Base-by-base conservation (phyloP, 306 rosid species). In the Inga oerstediana region DNA sequence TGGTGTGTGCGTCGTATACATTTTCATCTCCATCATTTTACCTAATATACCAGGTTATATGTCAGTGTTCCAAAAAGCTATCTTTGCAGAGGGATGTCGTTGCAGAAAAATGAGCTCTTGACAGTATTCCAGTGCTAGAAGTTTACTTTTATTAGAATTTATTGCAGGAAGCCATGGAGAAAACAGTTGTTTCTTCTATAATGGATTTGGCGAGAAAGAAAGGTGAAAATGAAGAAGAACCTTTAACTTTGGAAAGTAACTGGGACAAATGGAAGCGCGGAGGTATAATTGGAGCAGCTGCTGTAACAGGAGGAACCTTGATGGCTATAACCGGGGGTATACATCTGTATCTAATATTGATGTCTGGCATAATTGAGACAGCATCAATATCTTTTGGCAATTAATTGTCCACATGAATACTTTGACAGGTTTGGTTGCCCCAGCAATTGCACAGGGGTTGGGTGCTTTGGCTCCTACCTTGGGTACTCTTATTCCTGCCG, bases 361-460 rank as follows among this genome's bases (percentile, higher is more conserved):
- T 70, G 17, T 82, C 78, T 46, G 64, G 43, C 82, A 76, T 66
- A 79, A 78, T 46, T 72, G 80, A 48, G 64, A 65, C 61, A 74
- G 48, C 67, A 80, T 56, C 46, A 64, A 67, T 35, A 59, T 73
- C 39, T 74, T 51, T 72, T 14, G 22, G 41, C 13, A 66, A 51
- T 86, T 77, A 80, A 70, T 54, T 58, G 69, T 79, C 70, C 78
- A 81, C 64, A 46, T n/a, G n/a, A 79, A 76, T 76, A 68, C 39
- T 82, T 76, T 80, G 62, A 79, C 91, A 95, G 98, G 99, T 68
- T 88, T 95, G 88, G 98, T 96, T 82, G 98, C 99, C 88, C 99
- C 99, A 9, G 99, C 98, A 82, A 92, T 95, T 89, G 98, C 99
- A 56, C 92, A 97, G 1, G 99, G 99, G 71, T 88, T 95, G 86